Percentiles rank a stretch among this genome's conserved stretches.
Conservation (phyloP, 306 rosid species). For the Cyclanthera cordifolia region DNA sequence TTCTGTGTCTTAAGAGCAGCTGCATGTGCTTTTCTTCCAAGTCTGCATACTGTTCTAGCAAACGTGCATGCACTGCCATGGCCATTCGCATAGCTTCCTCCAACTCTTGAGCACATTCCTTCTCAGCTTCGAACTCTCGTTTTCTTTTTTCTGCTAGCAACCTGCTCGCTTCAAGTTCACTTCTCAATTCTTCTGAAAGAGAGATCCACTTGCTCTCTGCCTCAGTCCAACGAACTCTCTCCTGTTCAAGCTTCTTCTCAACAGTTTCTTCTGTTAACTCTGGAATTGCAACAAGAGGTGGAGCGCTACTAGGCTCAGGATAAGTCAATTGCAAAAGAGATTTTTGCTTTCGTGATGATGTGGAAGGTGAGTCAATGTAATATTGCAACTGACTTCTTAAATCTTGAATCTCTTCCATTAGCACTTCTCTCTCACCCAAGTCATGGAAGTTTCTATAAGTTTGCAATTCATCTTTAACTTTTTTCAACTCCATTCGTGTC, state of each 20-base stretch:
- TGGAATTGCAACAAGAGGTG: conserved; percentile 38
- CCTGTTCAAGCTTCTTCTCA: conserved; percentile 53
- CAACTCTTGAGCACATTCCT: conserved; percentile 71
- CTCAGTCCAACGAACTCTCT: conserved; percentile 78
- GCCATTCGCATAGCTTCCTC: conserved; percentile 83
- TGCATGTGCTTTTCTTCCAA: conserved; percentile 93
- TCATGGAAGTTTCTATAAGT: conserved; percentile 55
- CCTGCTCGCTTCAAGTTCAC: conserved; percentile 72
- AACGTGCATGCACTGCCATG: conserved; percentile 77
- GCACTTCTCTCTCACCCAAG: conserved; percentile 83
- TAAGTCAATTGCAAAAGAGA: conserved; percentile 51
- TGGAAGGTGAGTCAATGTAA: conserved; percentile 58
- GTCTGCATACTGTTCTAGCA: conserved; percentile 88
- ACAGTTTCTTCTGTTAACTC: conserved; percentile 35
- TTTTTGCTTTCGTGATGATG: conserved; percentile 39
- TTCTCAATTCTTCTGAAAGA: conserved; percentile 74
- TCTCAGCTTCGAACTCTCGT: conserved; percentile 73
- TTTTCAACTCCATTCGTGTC: conserved; percentile 65
- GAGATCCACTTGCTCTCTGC: conserved; percentile 88
- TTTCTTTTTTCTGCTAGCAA: conserved; percentile 50
- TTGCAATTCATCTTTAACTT: conserved; percentile 62
- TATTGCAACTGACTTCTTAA: conserved; percentile 82
- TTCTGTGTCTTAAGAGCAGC: conserved; percentile 75
- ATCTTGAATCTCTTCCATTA: conserved; percentile 90
- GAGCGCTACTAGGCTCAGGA: conserved; percentile 40